Evolutionary conservation across 2,329 filamentous ascomycete genomes (phyloP), one percentile per base, ranked within the genome.

Genomic region (Drechslerella coelobrocha): DNA sequence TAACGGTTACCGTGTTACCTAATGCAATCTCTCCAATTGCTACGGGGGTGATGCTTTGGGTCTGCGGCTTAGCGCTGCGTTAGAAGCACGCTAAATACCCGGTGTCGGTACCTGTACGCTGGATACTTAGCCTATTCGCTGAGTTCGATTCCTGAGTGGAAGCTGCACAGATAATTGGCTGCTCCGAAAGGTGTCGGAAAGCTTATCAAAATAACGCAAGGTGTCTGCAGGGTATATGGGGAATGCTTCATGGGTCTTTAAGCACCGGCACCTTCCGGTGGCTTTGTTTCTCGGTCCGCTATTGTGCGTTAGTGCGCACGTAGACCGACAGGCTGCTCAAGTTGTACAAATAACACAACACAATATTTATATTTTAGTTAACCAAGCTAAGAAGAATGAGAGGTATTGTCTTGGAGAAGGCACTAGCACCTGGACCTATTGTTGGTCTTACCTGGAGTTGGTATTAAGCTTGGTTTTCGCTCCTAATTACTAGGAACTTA

Each of bases 11-110:
- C n/a, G n/a, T n/a, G n/a, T n/a, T n/a, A n/a, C n/a, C n/a, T n/a
- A n/a, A n/a, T n/a, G n/a, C n/a, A n/a, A n/a, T n/a, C n/a, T 37
- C 31, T 8, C n/a, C 31, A 37, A 37, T n/a, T n/a, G 8, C 31
- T 19, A 45, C 21, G 39, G 39, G n/a, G 7, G 39, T 45, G 39
- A 45, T 45, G n/a, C 39, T 45, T n/a, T 45, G 39, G n/a, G n/a
- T 45, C 21, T 45, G n/a, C 21, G 39, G 39, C 39, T 19, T 6
- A 17, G 39, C 39, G n/a, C n/a, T 45, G 14, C 39, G 39, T 6
- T 17, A 19, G 39, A 45, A 45, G 39, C 39, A 45, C n/a, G 39
- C n/a, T 45, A 17, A 45, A 45, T 19, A 45, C 21, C 39, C 39
- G 39, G 39, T 45, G 39, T n/a, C 5, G 21, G n/a, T 7, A 7